phyloP scores from a whole-genome alignment of 805 yeast species.

The Hanseniaspora mollemarum region DNA sequence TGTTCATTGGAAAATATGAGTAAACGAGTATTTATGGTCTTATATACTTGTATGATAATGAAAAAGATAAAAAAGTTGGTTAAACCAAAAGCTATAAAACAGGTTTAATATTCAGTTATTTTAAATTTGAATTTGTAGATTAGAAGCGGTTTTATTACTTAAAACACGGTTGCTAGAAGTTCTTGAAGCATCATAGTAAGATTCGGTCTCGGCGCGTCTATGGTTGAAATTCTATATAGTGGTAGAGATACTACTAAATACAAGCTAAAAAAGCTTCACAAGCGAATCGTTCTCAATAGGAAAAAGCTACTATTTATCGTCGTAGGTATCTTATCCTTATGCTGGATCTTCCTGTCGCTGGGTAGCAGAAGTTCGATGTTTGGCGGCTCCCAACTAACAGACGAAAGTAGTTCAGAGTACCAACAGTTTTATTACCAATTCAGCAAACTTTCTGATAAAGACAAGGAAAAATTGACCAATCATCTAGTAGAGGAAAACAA shows the following conservation, averaged over 20 bases:
- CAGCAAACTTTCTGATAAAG: not conserved
- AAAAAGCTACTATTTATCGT: not conserved
- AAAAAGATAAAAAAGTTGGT: too few relatives aligned
- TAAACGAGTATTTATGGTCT: too few relatives aligned
- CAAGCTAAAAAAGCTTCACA: not conserved
- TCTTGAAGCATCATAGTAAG: too few relatives aligned
- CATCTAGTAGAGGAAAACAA: constrained; percentile 5
- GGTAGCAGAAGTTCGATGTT: not conserved
- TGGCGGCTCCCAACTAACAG: not conserved
- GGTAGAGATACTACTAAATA: not conserved
- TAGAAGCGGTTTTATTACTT: too few relatives aligned
- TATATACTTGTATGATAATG: too few relatives aligned
- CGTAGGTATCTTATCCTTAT: too few relatives aligned
- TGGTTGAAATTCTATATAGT: not conserved
- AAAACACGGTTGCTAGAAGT: too few relatives aligned
- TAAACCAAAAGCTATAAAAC: too few relatives aligned
- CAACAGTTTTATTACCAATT: constrained; percentile 3
- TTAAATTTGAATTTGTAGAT: too few relatives aligned
- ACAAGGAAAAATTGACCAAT: not conserved
- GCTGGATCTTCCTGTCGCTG: not conserved
- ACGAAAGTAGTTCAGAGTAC: not conserved
- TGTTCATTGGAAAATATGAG: too few relatives aligned
- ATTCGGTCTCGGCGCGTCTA: too few relatives aligned
- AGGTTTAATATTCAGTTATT: too few relatives aligned
- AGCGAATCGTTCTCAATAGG: not conserved